phyloP scores from a whole-genome alignment of 345 rosid species.

The Linum usitatissimum region DNA sequence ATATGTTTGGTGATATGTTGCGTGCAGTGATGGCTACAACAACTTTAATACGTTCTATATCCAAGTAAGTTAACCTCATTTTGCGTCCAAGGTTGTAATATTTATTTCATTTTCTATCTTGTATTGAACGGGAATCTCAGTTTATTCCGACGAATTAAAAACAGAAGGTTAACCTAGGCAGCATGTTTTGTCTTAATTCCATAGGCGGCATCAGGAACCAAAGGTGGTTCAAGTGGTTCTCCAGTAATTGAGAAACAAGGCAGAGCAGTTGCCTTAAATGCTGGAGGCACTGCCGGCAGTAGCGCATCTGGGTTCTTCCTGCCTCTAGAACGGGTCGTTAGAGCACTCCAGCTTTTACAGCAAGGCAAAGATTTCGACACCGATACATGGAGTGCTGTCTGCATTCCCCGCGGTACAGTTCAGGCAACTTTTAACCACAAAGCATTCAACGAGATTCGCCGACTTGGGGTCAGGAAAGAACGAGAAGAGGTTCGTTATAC shows the following conservation, averaged over 20 bases:
- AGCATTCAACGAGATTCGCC: slow-evolving; percentile 92
- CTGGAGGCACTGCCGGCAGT: slow-evolving; percentile 76
- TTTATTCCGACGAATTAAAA: too few relatives aligned
- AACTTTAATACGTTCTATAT: slow-evolving; percentile 95
- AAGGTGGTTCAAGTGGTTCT: slow-evolving; percentile 98
- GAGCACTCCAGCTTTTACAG: slow-evolving; percentile 64
- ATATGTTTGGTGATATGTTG: slow-evolving; percentile 5
- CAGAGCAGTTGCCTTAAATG: slow-evolving; percentile 90
- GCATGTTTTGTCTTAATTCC: too few relatives aligned
- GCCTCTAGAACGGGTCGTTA: slow-evolving; percentile 88
- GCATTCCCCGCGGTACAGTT: slow-evolving; percentile 75
- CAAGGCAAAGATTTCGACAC: slow-evolving; percentile 34
- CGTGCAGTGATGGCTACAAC: slow-evolving; percentile 93
- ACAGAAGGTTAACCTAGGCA: too few relatives aligned
- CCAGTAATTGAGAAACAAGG: slow-evolving; percentile 94
- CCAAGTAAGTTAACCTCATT: slow-evolving; percentile 52
- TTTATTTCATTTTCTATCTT: too few relatives aligned
- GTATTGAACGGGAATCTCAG: too few relatives aligned
- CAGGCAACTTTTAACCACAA: slow-evolving; percentile 80
- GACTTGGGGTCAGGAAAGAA: slow-evolving; percentile 74
- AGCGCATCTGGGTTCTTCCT: slow-evolving; percentile 82
- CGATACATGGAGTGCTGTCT: slow-evolving; percentile 51
- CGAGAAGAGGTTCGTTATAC: too few relatives aligned
- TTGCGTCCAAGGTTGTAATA: too few relatives aligned
- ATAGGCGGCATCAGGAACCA: slow-evolving; percentile 94